Conservation (phyloP, 2,329 filamentous ascomycete genomes). For the Sordariomycetes sp. region DNA sequence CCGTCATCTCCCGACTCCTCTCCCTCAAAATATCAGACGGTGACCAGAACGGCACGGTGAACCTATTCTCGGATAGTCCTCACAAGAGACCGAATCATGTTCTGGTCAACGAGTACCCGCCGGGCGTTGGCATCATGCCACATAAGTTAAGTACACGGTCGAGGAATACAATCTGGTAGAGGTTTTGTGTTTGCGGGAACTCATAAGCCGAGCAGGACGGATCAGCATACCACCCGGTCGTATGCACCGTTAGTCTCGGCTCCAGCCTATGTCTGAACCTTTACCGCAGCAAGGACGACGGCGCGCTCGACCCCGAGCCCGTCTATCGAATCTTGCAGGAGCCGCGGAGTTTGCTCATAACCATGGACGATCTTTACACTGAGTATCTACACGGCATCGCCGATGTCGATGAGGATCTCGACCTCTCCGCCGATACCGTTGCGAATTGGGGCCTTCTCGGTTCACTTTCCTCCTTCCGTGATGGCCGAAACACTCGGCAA, state of each 20-base stretch:
- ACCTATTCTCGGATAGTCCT: conserved; percentile 53
- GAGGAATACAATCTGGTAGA: not conserved
- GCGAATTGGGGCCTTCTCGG: conserved; percentile 63
- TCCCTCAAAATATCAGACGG: conserved; percentile 28
- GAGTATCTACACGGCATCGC: conserved; percentile 67
- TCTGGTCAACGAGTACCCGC: conserved; percentile 82
- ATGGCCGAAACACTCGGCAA: conserved; percentile 44
- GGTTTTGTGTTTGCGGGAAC: conserved; percentile 6
- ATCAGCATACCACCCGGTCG: conserved; percentile 72
- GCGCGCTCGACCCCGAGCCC: conserved; percentile 40
- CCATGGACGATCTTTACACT: conserved; percentile 56
- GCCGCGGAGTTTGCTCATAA: conserved; percentile 69
- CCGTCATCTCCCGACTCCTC: conserved; percentile 52
- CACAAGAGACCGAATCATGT: conserved; percentile 80
- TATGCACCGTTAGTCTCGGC: conserved; percentile 83
- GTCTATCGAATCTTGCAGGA: conserved; percentile 65
- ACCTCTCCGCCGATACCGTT: conserved; percentile 50
- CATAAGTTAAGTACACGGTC: conserved; percentile 52
- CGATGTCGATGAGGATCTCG: conserved; percentile 52
- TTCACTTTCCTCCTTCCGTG: conserved; percentile 29
- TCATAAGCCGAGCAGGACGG: conserved; percentile 50
- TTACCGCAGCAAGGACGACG: conserved; percentile 51
- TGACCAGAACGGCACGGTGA: conserved; percentile 11
- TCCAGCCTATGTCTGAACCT: conserved; percentile 69
- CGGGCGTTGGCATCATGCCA: conserved; percentile 90